Evolutionary conservation across 495 filamentous ascomycete genomes (phyloP), one percentile per base, ranked within the genome.

Genomic region (Halenospora varia): DNA sequence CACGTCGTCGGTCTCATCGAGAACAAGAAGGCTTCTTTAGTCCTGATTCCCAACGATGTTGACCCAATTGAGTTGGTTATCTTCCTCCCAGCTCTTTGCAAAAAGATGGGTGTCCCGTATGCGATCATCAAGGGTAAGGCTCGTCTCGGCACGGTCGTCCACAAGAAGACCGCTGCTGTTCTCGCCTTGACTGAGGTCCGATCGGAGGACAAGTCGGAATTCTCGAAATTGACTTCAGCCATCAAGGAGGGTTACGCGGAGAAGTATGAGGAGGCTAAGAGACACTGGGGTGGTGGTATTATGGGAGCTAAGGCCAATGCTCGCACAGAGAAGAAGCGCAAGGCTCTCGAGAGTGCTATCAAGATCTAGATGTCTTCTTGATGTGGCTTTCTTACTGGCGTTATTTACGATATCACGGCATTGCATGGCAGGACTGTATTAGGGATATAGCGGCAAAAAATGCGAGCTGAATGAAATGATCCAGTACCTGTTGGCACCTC

Each of bases 41-140:
- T 99, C 71, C 82, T 99, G 66, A 97, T 99, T 73, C 88, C 95
- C 71, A 96, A 99, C 80, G 95, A 99, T 74, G 95, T 99, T 70
- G 95, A 99, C 83, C 95, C 95, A 64, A 97, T 99, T 76, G 95
- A 99, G 84, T 77, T 99, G 67, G 95, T 99, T 74, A 87, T 97
- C 77, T 99, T 96, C 90, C 83, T 99, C 56, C 95, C 95, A 63
- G 92, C 95, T 72, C 86, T 99, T 68, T 99, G 95, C 88, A 87
- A 90, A 77, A 99, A 99, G 90, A 97, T 99, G 92, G 95, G 95
- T 79, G 83, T 98, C 64, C 95, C 95, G 54, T 99, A 96, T 75
- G 93, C 91, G 71, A 99, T 99, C 70, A 86, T 97, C 71, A 99
- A 97, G 88, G 95, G 95, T 77, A 99, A 99, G 87, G 93, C 95